Evolutionary conservation across 2,329 filamentous ascomycete genomes (phyloP), one percentile per base, ranked within the genome.

Genomic region (Aspergillus pseudonomiae): DNA sequence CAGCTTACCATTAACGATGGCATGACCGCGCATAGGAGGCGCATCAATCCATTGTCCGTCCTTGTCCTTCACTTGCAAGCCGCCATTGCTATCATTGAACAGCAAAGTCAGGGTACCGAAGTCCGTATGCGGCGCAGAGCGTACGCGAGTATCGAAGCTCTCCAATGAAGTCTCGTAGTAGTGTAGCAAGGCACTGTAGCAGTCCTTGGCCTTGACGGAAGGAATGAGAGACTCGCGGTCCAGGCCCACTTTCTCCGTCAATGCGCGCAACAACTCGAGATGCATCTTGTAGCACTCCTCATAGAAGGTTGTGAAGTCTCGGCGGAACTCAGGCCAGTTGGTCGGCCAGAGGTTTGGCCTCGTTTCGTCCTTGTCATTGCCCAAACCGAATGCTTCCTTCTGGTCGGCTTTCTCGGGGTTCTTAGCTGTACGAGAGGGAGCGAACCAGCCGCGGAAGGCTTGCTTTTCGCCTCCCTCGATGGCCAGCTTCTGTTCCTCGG

Each of bases 401-500:
- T 62, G 60, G 34, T 62, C 60, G 12, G 54, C 50, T n/a, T 58
- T 55, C 7, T 24, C 28, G 4, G 26, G 36, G 24, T 62, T 56
- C 32, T 56, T 56, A 3, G 54, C 50, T 14, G 60, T 62, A 21
- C 60, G 60, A 9, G 39, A 24, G 1, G 60, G 60, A 6, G 60
- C 57, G 24, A 62, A 62, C 60, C 60, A 62, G 34, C 60, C 60
- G 45, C 57, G 60, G 54, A 62, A 62, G 19, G 60, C 53, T 26
- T 62, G 50, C 2, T 55, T n/a, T 46, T 62, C 60, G 45, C 60
- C 54, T 4, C 54, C 57, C 24, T 62, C 60, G 16, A 62, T 28
- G 24, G 57, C 57, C 0, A 46, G 43, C 9, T 62, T 62, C 21
- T 62, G 54, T 24, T 45, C 32, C 4, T 52, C 60, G 1, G 60